phyloP scores from a whole-genome alignment of 805 yeast genomes.

The Candida arabinofermentans region DNA sequence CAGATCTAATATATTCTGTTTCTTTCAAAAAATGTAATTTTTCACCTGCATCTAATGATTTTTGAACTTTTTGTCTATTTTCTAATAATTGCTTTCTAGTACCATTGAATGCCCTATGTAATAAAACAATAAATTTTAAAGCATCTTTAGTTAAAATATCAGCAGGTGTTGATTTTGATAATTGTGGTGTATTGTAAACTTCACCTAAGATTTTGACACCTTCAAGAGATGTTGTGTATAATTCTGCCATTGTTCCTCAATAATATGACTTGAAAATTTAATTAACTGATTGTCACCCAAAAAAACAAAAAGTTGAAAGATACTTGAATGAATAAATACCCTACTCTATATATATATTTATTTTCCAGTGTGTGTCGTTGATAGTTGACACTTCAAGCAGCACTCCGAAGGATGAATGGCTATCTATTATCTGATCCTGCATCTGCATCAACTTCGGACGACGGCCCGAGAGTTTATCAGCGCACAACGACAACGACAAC shows the following conservation, averaged over 20 bases:
- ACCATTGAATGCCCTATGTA: constrained; percentile 68
- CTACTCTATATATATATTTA: too few relatives aligned
- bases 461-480: too few relatives aligned
- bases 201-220: constrained; percentile 55
- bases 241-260: constrained; percentile 20
- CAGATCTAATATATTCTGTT: constrained; percentile 65
- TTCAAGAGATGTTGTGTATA: constrained; percentile 33
- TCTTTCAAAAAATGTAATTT: constrained; percentile 63
- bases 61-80: constrained; percentile 60
- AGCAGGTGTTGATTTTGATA: constrained; percentile 41
- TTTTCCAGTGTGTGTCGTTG: too few relatives aligned
- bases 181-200: constrained; percentile 31
- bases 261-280: not conserved
- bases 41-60: constrained; percentile 56
- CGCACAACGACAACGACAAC: too few relatives aligned
- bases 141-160: constrained; percentile 58
- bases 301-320: not conserved
- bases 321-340: not conserved
- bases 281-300: not conserved
- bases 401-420: too few relatives aligned
- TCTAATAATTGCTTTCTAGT: constrained; percentile 55
- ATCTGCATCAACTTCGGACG: too few relatives aligned
- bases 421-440: too few relatives aligned
- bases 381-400: too few relatives aligned
- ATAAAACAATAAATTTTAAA: constrained; percentile 62